These are phyloP conservation scores for Phialophora chinensis DNA, from an alignment of 2,329 filamentous ascomycete species.

Conservation along the genomic window DNA sequence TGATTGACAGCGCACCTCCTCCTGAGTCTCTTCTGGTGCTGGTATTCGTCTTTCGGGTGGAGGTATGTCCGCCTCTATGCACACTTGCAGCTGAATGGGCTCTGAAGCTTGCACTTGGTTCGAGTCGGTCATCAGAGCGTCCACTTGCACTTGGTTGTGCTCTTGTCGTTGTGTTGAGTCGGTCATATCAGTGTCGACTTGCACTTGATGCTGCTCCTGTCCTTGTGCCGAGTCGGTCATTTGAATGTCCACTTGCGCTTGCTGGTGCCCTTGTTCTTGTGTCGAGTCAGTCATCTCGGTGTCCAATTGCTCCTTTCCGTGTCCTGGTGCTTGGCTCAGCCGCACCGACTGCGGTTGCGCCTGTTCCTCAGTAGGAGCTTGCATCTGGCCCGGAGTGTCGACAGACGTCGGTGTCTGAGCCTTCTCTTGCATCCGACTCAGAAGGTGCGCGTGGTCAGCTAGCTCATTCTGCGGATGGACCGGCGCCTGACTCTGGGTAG, in stretches of 20 bases:
- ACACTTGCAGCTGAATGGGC: not conserved
- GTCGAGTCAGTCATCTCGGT: not conserved
- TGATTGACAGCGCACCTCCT: not conserved
- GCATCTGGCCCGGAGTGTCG: not conserved
- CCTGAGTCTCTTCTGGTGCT: not conserved
- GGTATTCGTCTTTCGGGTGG: not conserved
- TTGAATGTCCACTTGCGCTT: too few relatives aligned
- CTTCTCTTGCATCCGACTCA: not conserved
- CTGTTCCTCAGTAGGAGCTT: not conserved
- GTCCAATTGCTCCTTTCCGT: not conserved
- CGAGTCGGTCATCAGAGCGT: not conserved
- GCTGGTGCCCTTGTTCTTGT: not conserved
- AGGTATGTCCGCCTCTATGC: not conserved
- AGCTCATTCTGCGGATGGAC: not conserved
- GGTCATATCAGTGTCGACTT: not conserved
- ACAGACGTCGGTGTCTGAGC: not conserved
- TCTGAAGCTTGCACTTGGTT: not conserved
- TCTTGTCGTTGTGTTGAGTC: not conserved
- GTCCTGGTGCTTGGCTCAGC: not conserved
- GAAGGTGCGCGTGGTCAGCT: not conserved
- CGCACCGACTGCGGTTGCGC: not conserved
- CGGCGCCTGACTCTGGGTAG: not conserved
- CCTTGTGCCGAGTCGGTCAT: not conserved
- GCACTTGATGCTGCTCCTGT: not conserved
- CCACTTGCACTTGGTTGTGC: too few relatives aligned